A percentile compares a stretch with the other conserved stretches of the same genome.
phyloP scores from a whole-genome alignment of 176 grass and related monocot species.

The Miscanthus lutarioriparius region DNA sequence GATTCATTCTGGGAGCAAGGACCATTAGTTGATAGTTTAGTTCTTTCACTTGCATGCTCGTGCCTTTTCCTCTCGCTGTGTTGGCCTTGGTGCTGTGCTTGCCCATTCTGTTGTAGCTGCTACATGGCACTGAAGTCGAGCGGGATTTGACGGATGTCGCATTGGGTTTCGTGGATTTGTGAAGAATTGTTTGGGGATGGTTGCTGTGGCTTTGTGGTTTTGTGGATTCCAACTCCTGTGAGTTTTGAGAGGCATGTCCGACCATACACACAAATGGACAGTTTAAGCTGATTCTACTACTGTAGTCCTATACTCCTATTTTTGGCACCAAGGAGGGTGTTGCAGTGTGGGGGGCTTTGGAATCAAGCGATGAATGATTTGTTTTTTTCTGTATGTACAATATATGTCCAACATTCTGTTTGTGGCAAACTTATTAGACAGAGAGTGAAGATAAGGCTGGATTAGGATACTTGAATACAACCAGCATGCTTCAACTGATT shows the following conservation, averaged over 20 bases:
- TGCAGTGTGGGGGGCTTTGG: conserved; percentile 31
- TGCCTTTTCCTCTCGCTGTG: neutral
- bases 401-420: neutral
- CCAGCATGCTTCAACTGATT: neutral
- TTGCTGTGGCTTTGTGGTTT: neutral
- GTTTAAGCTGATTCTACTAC: neutral
- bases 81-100: neutral
- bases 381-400: neutral
- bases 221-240: conserved; percentile 23
- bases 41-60: neutral
- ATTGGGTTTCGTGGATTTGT: neutral
- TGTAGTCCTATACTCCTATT: conserved; percentile 1
- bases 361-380: neutral
- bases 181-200: neutral
- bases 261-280: neutral
- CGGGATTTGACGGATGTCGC: neutral
- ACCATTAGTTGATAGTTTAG: neutral
- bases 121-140: neutral
- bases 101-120: neutral
- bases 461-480: neutral
- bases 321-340: neutral
- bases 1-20: neutral
- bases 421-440: neutral
- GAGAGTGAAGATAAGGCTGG: neutral
- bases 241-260: neutral